Conservation (phyloP, 2,329 filamentous ascomycete genomes). For the Pestalotiopsis sp. region DNA sequence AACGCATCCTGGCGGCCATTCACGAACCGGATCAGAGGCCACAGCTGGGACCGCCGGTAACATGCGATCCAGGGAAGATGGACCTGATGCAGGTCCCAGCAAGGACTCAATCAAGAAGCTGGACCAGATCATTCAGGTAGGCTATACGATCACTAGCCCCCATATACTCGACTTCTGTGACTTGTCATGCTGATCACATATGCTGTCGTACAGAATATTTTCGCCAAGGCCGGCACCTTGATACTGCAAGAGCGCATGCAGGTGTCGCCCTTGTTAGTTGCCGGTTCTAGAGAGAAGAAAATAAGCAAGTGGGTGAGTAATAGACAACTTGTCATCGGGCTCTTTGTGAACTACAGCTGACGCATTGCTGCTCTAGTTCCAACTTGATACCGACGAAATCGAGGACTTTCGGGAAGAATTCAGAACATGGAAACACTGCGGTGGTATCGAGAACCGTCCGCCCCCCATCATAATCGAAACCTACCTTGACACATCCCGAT, state of each 20-base stretch:
- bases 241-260: slow-evolving; percentile 81
- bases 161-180: slow-evolving; percentile 21
- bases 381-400: slow-evolving; percentile 91
- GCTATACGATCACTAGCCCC: background rate
- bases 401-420: slow-evolving; percentile 85
- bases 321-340: background rate
- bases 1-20: slow-evolving; percentile 37
- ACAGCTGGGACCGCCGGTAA: slow-evolving; percentile 37
- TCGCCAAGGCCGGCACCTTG: slow-evolving; percentile 82
- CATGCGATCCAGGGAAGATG: slow-evolving; percentile 52
- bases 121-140: slow-evolving; percentile 92
- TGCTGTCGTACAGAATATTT: slow-evolving; percentile 73
- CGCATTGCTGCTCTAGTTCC: slow-evolving; percentile 67
- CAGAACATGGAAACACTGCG: slow-evolving; percentile 77
- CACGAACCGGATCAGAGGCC: slow-evolving; percentile 47
- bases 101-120: slow-evolving; percentile 76
- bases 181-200: slow-evolving; percentile 4
- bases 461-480: slow-evolving; percentile 88
- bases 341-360: slow-evolving; percentile 16
- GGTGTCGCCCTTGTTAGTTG: slow-evolving; percentile 43
- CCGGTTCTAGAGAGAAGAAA: slow-evolving; percentile 31
- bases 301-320: slow-evolving; percentile 36
- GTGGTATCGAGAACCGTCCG: slow-evolving; percentile 76
- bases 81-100: slow-evolving; percentile 51
- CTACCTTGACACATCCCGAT: slow-evolving; percentile 77